Evolutionary conservation across 106 monocot species (phyloP), one percentile per base, ranked within the genome.

Genomic region (Alisma plantagoaquatica): DNA sequence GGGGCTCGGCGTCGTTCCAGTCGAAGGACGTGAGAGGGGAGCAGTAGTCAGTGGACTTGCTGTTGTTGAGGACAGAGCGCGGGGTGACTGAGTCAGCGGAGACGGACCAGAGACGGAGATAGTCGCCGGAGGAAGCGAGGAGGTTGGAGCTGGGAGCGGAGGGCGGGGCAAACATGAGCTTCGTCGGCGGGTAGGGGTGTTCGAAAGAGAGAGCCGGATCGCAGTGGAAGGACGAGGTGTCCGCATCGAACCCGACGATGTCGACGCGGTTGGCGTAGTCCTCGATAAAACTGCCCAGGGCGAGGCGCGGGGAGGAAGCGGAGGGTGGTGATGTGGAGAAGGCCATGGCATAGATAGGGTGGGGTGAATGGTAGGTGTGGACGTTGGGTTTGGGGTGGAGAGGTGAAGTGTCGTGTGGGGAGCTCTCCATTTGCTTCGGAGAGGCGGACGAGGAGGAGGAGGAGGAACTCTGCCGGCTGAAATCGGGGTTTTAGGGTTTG

Each of bases 281-380:
- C 73, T 92, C 91, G n/a, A 86, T 66, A 12, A 86, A 78, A 67
- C 70, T 70, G 23, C 81, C 74, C 59, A 92, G 85, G 26, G 86
- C 85, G 12, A 92, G 71, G 23, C 91, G 86, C 85, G 12, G 86
- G 71, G 23, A 84, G 81, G 78, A 85, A 86, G 70, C 61, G 75
- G 80, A 84, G 80, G 75, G 85, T 85, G 27, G 75, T 20, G 85
- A 85, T 14, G 82, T 85, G 78, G 72, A 72, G 85, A 84, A 92
- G 81, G 85, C 86, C 91, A 92, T 92, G 31, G 78, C 85, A 75
- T 92, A 92, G 85, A 92, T 76, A 68, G 78, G 91, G 85, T 85
- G 86, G 0, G 81, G 75, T 2, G 81, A 84, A 67, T 92, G 85
- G 72, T 92, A 92, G 0, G 91, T 92, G 86, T 92, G 86, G 78